A percentile compares a stretch with the other conserved stretches of the same genome.
These are phyloP conservation scores for Fraxinus nigra DNA, from an alignment of 305 asterid genomes.

Conservation along the genomic window DNA sequence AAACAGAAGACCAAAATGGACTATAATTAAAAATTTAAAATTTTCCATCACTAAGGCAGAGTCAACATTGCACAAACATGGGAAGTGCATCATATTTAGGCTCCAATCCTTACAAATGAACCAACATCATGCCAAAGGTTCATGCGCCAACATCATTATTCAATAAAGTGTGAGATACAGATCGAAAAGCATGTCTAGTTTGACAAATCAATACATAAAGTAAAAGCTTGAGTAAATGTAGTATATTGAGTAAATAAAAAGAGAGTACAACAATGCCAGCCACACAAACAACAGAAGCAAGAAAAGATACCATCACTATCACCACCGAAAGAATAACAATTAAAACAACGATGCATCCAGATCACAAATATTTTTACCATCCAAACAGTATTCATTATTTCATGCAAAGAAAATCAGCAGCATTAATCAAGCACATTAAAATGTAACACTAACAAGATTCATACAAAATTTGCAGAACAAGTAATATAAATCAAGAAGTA, in stretches of 20 bases:
- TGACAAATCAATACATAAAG: background rate
- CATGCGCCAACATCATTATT: background rate
- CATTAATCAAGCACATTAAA: background rate
- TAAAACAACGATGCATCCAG: background rate
- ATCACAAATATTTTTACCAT: background rate
- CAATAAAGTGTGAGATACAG: background rate
- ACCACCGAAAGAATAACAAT: background rate
- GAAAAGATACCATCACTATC: background rate
- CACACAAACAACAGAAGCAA: background rate
- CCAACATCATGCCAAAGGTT: background rate
- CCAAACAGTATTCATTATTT: background rate
- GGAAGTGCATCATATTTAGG: background rate
- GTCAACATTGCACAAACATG: background rate
- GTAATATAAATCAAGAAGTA: background rate
- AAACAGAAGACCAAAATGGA: background rate
- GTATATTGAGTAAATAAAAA: background rate
- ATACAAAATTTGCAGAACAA: slow-evolving; percentile 4
- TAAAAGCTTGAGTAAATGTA: background rate
- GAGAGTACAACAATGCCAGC: background rate
- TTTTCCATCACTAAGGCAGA: background rate
- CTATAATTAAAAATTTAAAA: background rate
- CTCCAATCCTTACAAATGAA: background rate
- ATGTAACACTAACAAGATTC: background rate
- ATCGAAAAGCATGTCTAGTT: background rate
- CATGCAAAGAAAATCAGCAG: background rate